Evolutionary conservation across 257 asterid species (phyloP).

Genomic region (Primulina huaijiensis): DNA sequence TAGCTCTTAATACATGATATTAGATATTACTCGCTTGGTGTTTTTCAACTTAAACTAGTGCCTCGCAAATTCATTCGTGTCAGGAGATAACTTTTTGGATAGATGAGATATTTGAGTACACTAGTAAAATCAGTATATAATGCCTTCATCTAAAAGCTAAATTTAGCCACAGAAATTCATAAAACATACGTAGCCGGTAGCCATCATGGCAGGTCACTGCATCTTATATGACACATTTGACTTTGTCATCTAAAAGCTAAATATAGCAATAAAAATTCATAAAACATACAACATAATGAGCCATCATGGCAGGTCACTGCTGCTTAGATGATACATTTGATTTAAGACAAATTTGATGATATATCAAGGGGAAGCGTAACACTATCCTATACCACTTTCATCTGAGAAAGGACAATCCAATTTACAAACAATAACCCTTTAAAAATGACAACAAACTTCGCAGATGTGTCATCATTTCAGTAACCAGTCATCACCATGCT

Average conservation of each 20-base stretch:
- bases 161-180: constrained; percentile 1
- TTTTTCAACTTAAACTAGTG: background rate
- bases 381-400: too few species aligned
- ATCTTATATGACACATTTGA: background rate
- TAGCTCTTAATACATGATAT: background rate
- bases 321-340: background rate
- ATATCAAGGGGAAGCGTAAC: too few species aligned
- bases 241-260: background rate
- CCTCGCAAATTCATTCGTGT: background rate
- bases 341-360: too few species aligned
- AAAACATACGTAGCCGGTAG: background rate
- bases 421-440: too few species aligned
- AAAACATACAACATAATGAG: too few species aligned
- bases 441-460: background rate
- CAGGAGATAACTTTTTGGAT: background rate
- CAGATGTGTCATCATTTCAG: background rate
- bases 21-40: background rate
- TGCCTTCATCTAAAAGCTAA: background rate
- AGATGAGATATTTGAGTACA: background rate
- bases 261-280: background rate
- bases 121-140: background rate
- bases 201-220: background rate
- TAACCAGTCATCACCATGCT: background rate
- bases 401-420: too few species aligned
- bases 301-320: too few species aligned